Evolutionary conservation across 2,329 filamentous ascomycete genomes (phyloP), one percentile per base, ranked within the genome.

Genomic region (Xylariaceae sp.): DNA sequence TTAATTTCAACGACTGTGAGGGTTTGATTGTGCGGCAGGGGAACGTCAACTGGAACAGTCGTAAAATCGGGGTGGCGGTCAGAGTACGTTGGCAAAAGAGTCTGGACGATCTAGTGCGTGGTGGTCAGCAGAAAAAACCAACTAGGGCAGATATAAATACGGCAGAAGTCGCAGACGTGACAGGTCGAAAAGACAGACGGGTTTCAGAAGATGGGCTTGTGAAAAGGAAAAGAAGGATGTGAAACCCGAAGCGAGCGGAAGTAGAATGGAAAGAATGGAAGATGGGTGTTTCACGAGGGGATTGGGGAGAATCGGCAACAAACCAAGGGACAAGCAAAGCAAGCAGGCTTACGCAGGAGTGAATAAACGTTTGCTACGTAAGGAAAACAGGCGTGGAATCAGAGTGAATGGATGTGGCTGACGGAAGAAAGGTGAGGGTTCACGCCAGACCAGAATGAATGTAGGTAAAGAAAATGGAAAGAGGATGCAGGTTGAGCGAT

Each of bases 391-490:
- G 44, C 13, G n/a, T 13, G 41, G 48, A 23, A 50, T 48, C 49
- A 58, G 51, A 54, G 58, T 58, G 54, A 49, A 56, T 55, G 59
- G 58, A 56, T 23, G 58, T 57, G 48, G 35, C 45, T 23, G 23
- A 57, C 45, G 23, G 23, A 41, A 23, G 57, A 47, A 57, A 62
- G 50, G 37, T 30, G 23, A 30, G 23, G 23, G 23, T 30, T 30
- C 23, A 30, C 23, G 41, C 13, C 57, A 59, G 13, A 51, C 23
- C 8, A 23, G 4, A 47, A 18, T 50, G 7, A 44, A 39, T 49
- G 13, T 13, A 51, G 15, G 30, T 30, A 49, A 44, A 45, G 48
- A 4, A 4, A 57, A 49, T 44, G 30, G 18, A 13, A 50, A 30
- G 10, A 30, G 48, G 10, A 6, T 18, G 7, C 18, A 30, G n/a